phyloP scores from a whole-genome alignment of 129 eudicot genomes.

The Flaveria sonorensis region DNA sequence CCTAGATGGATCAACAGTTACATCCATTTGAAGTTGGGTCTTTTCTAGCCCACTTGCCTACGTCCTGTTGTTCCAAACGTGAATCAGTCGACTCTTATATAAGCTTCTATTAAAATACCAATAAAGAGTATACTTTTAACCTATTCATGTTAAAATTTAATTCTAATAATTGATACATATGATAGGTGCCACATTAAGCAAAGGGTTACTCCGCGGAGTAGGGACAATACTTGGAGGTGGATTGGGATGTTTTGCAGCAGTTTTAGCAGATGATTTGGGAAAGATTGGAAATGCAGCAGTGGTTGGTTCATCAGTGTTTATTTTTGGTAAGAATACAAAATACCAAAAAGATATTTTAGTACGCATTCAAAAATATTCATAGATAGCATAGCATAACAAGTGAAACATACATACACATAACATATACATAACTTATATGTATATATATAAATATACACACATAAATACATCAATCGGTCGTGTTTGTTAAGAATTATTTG shows the following conservation, averaged over 20 bases:
- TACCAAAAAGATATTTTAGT: background rate
- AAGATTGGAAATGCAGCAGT: constrained; percentile 55
- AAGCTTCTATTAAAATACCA: background rate
- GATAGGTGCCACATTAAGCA: constrained; percentile 85
- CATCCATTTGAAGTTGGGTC: too few species aligned
- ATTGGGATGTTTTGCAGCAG: constrained; percentile 73
- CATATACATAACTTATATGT: background rate
- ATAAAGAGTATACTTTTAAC: background rate
- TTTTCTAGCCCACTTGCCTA: too few species aligned
- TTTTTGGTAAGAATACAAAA: constrained; percentile 49
- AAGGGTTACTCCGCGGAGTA: constrained; percentile 73
- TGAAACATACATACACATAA: background rate
- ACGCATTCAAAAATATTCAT: background rate
- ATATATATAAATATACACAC: background rate
- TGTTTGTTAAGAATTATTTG: background rate
- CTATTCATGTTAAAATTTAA: background rate
- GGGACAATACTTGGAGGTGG: constrained; percentile 84
- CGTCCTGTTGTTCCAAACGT: too few species aligned
- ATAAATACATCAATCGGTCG: background rate
- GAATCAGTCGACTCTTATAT: too few species aligned
- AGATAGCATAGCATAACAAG: constrained; percentile 16
- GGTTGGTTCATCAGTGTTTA: constrained; percentile 57
- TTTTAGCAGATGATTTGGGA: constrained; percentile 60
- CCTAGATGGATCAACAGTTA: too few species aligned
- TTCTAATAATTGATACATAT: background rate